Conservation (phyloP, 1,284 basidiomycete species). For the Trichosporon sp. region DNA sequence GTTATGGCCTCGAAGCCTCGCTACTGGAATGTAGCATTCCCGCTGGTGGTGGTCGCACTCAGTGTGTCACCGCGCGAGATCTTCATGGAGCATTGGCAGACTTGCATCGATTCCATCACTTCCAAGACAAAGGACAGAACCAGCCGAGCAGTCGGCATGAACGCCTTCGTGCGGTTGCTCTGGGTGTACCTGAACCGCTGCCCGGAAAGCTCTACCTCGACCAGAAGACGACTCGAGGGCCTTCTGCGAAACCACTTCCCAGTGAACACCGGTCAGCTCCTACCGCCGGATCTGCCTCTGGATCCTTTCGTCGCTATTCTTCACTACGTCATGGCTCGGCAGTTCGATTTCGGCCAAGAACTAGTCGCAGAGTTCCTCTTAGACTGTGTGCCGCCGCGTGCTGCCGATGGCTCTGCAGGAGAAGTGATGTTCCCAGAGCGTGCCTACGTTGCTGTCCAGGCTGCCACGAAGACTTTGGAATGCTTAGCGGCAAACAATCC, state of each 20-base stretch:
- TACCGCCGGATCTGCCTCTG: slow-evolving; percentile 67
- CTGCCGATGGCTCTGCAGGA: slow-evolving; percentile 35
- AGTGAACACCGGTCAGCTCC: slow-evolving; percentile 58
- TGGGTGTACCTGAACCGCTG: slow-evolving; percentile 96
- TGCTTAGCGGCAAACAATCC: slow-evolving; percentile 65
- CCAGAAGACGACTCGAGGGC: slow-evolving; percentile 68
- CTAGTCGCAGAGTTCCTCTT: slow-evolving; percentile 72
- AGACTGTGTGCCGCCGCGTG: slow-evolving; percentile 54
- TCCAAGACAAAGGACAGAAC: slow-evolving; percentile 80
- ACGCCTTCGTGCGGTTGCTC: slow-evolving; percentile 73
- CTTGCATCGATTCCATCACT: slow-evolving; percentile 64
- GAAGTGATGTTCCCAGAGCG: slow-evolving; percentile 63
- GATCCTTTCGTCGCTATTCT: slow-evolving; percentile 73
- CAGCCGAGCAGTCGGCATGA: slow-evolving; percentile 66
- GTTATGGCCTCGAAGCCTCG: slow-evolving; percentile 85
- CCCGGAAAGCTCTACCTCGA: slow-evolving; percentile 73
- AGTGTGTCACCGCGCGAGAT: slow-evolving; percentile 82
- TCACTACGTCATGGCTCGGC: slow-evolving; percentile 76
- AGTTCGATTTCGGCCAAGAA: slow-evolving; percentile 81
- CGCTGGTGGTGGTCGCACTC: slow-evolving; percentile 73
- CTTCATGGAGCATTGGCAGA: slow-evolving; percentile 75
- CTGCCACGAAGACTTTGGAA: slow-evolving; percentile 67
- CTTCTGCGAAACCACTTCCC: slow-evolving; percentile 78
- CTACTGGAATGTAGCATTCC: slow-evolving; percentile 85
- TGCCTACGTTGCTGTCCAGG: slow-evolving; percentile 68